Conservation (phyloP, 2,329 filamentous ascomycete species). For the Aspergillus cejpii region DNA sequence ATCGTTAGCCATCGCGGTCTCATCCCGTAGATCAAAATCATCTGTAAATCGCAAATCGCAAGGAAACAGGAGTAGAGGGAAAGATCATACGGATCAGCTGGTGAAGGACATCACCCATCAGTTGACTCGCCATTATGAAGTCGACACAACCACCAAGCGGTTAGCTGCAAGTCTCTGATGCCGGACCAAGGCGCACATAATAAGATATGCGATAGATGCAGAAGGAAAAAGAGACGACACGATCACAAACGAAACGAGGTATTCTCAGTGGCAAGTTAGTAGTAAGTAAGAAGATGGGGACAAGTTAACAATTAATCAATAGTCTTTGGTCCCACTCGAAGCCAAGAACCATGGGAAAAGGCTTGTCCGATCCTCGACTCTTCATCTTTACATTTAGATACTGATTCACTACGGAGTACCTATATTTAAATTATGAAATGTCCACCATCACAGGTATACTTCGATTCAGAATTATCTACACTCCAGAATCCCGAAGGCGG, state of each 20-base stretch:
- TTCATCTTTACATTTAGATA: background rate
- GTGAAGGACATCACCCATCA: constrained; percentile 32
- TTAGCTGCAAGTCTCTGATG: constrained; percentile 30
- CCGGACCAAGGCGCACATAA: constrained; percentile 34
- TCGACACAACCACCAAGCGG: constrained; percentile 24
- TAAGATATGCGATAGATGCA: constrained; percentile 19
- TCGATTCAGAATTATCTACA: background rate
- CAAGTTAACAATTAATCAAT: background rate
- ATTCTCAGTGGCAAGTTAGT: background rate
- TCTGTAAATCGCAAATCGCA: background rate
- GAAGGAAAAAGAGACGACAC: constrained; percentile 1
- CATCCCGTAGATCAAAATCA: background rate
- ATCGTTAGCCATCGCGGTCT: constrained; percentile 16
- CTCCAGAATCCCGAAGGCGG: constrained; percentile 56
- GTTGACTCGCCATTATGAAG: constrained; percentile 32
- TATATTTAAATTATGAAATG: too few species aligned
- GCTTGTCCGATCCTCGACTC: background rate
- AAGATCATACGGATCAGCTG: constrained; percentile 33
- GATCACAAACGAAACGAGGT: background rate
- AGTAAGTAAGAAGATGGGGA: too few species aligned
- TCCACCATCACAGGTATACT: background rate
- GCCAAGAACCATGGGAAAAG: constrained; percentile 1
- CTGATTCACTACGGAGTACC: too few species aligned
- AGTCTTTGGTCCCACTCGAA: background rate
- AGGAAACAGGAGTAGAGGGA: background rate